Base-by-base conservation (phyloP, 73 alveolate species). In the Paramecium sexaurelia region DNA sequence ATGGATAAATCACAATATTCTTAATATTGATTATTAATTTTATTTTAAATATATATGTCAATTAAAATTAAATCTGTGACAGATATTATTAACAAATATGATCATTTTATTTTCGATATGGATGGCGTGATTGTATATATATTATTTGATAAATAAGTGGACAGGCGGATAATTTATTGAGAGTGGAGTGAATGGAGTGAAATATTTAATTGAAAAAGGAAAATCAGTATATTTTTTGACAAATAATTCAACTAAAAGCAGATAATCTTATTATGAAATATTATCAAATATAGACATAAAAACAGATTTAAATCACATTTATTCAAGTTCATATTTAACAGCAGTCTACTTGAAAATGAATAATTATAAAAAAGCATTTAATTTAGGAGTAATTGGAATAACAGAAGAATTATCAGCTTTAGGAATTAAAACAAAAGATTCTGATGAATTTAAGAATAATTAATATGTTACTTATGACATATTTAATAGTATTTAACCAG, bases 71-170 rank as follows among this genome's bases (percentile, higher is more conserved):
- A 73, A 20, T 36, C 66, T 39, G 57, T 73, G 55, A 73, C 36
- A 78, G 94, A 88, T 7, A 68, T 88, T 7, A 69, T 55, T 17
- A 89, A 75, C 39, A 36, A 61, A 41, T 92, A 88, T 39, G 94
- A 92, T 36, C 85, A 68, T 11, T 93, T 55, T 68, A 55, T 90
- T 29, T 86, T 93, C 51, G 96, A 93, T 85, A 57, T 69, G 87
- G 96, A 93, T 47, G 96, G 96, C 8, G 96, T 93, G 26, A 15
- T 91, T 13, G 94, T 88, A 88, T 41, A 11, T 13, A 33, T 68
- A 68, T 57, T 5, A 43, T 67, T 19, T 17, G 2, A 29, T 43
- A 41, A 20, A 19, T 22, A 19, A 88, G 94, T 93, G 95, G 94
- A 55, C 85, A 29, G 96, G 96, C 7, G 45, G 55, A 47, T 11